Conservation (phyloP, 441 rosid genomes). For the Pelargonium myrrhifolium region DNA sequence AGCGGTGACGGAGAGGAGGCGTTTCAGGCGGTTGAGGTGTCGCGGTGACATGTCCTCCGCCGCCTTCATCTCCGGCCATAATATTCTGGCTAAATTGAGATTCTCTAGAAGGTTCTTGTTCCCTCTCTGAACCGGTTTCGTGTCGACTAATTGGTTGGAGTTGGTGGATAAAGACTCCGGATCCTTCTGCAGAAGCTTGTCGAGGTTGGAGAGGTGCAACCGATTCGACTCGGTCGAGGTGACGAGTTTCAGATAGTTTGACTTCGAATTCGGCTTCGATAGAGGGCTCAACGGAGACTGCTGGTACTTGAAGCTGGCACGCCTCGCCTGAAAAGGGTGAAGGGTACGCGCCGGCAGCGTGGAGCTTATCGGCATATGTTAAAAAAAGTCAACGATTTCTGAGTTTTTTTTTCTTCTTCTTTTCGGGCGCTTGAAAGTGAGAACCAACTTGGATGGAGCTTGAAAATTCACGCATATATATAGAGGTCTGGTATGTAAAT, state of each 20-base stretch:
- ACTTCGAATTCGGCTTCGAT: not conserved
- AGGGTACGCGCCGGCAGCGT: not conserved
- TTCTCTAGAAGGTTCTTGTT: constrained; percentile 33
- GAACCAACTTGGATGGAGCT: no score
- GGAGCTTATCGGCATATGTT: not conserved
- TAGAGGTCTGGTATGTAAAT: no score
- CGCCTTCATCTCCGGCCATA: constrained; percentile 72
- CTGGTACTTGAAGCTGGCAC: not conserved
- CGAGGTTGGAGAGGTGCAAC: constrained; percentile 59
- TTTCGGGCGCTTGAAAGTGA: no score
- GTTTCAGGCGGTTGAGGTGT: constrained; percentile 50
- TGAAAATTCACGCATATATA: no score
- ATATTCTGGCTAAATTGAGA: constrained; percentile 42
- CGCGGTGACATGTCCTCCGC: constrained; percentile 88
- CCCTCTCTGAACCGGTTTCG: constrained; percentile 14
- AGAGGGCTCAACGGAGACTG: not conserved
- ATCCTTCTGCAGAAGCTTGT: constrained; percentile 45
- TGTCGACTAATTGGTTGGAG: not conserved
- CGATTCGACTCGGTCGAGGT: constrained; percentile 28
- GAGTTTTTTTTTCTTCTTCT: no score
- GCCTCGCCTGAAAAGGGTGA: not conserved
- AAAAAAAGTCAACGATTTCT: not conserved
- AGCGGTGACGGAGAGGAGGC: constrained; percentile 26
- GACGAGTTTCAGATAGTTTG: not conserved
- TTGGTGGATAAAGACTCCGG: not conserved